Evolutionary conservation across 768 basidiomycete genomes (phyloP), one percentile per base, ranked within the genome.

Genomic region (Ramaria sp.): DNA sequence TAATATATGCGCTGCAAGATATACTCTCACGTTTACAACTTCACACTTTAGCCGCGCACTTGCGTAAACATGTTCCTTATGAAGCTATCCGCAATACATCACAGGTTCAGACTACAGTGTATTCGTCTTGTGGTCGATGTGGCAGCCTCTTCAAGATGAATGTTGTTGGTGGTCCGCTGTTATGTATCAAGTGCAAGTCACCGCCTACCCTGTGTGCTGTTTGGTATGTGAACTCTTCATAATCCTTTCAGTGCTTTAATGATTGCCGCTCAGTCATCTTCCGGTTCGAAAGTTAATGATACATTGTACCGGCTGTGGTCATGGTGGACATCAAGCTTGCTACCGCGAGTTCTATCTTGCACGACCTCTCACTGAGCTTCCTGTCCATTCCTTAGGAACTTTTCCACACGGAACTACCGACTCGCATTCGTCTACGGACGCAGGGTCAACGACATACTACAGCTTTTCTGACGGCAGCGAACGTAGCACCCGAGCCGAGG

Each of bases 321-420:
- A 92, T 58, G 89, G 89, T 0, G 88, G 88, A 0, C 89, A 92
- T 59, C 83, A 84, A 59, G 73, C 76, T 18, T 92, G 89, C 66
- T 89, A 88, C 61, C 75, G 78, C 37, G 70, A 72, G 28, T 88
- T 81, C 62, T 86, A 88, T 61, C 68, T 76, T 59, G 70, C 73
- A 37, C 77, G 74, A 20, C 79, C 82, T 1, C 74, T 81, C 74
- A 65, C 76, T 10, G 73, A 75, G 27, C 64, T 83, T 24, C 59
- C 60, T 16, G 36, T 12, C 10, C 67, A 72, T 3, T 56, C 60
- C 39, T 51, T 66, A 44, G 56, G 63, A 20, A 62, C 61, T 16
- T 55, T 57, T 34, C 52, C 55, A 18, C 39, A 43, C 41, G 55
- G 58, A 36, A 52, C 57, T 30, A 34, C 27, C 24, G 66, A 66